These are phyloP conservation scores for Petunia secreta DNA, from an alignment of 257 asterid species.

Conservation along the genomic window DNA sequence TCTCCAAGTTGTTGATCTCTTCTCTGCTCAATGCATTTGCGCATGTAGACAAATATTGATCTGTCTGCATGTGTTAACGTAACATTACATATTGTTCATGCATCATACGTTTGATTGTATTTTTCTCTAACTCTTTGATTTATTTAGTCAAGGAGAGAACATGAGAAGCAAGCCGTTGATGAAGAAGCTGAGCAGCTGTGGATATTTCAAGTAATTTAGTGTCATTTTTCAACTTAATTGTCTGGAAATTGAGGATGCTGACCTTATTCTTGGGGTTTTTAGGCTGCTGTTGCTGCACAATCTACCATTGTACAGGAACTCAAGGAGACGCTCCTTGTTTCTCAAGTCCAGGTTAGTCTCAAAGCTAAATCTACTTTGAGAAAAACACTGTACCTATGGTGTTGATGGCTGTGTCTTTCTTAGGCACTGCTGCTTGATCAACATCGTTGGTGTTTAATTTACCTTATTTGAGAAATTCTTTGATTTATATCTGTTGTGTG, in stretches of 20 bases:
- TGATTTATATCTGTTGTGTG: background rate
- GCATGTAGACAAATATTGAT: background rate
- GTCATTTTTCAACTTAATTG: constrained; percentile 1
- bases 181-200: constrained; percentile 78
- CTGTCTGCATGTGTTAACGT: background rate
- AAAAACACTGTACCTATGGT: background rate
- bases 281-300: constrained; percentile 92
- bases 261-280: constrained; percentile 26
- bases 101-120: constrained; percentile 14
- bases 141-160: constrained; percentile 72
- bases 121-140: constrained; percentile 37
- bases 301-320: constrained; percentile 56
- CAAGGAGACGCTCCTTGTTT: constrained; percentile 62
- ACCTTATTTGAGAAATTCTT: background rate
- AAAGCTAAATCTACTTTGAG: background rate
- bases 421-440: background rate
- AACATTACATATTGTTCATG: background rate
- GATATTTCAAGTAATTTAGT: constrained; percentile 68
- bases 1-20: background rate
- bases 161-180: constrained; percentile 77
- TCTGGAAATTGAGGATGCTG: constrained; percentile 11
- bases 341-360: constrained; percentile 54
- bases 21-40: constrained; percentile 3
- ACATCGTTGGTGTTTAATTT: background rate
- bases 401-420: background rate